Evolutionary conservation across 2,329 filamentous ascomycete genomes (phyloP).

Genomic region (Plenodomus tracheiphilus): DNA sequence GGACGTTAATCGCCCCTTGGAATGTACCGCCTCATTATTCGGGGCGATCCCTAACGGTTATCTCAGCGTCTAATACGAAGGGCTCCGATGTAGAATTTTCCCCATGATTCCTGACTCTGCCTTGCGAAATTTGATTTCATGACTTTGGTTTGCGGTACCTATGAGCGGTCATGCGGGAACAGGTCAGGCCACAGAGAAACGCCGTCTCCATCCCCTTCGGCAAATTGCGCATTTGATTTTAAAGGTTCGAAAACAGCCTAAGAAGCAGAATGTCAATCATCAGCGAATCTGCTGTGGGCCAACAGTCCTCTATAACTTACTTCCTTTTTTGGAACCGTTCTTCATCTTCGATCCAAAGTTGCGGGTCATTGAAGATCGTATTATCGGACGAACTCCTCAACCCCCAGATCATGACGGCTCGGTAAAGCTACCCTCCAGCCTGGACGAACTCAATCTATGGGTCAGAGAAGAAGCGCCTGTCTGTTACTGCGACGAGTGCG

Average conservation of each 20-base stretch:
- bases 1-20: neutral
- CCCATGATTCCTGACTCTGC: neutral
- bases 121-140: neutral
- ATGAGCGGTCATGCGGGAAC: constrained; percentile 9
- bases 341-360: constrained; percentile 17
- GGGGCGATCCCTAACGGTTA: neutral
- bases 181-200: constrained; percentile 4
- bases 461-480: constrained; percentile 5
- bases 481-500: constrained; percentile 18
- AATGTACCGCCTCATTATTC: neutral
- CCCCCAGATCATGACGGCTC: neutral
- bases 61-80: neutral
- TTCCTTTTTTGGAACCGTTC: constrained; percentile 19
- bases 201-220: constrained; percentile 10
- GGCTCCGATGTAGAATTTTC: neutral
- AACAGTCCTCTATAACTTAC: constrained; percentile 13
- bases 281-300: constrained; percentile 12
- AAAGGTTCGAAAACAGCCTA: neutral
- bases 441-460: constrained; percentile 5
- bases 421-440: constrained; percentile 2
- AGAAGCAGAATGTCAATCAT: neutral
- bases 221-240: constrained; percentile 8
- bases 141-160: constrained; percentile 37
- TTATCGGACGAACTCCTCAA: constrained; percentile 9
- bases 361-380: constrained; percentile 16